Conservation (phyloP, 2,329 filamentous ascomycete species). For the Ceratocystis cubensis region DNA sequence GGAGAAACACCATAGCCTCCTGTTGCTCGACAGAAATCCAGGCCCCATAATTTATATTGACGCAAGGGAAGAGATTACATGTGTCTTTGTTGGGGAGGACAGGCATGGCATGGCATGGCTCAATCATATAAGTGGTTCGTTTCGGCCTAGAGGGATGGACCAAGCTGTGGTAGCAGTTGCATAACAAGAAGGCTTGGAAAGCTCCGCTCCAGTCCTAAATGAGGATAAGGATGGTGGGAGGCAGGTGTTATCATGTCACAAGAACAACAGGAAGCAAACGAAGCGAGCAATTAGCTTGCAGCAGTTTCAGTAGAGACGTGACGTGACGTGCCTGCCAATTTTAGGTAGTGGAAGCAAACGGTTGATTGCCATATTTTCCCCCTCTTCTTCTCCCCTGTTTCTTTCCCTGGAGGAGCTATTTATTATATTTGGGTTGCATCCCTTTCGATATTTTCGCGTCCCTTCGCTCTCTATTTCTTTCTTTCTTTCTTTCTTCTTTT, state of each 20-base stretch:
- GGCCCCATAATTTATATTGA: not conserved
- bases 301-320: not conserved
- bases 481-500: not conserved
- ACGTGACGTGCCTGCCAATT: not conserved
- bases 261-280: not conserved
- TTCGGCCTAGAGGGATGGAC: not conserved
- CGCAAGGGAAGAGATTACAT: not conserved
- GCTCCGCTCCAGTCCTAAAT: not conserved
- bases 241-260: slow-evolving; percentile 1
- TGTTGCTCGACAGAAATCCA: not conserved
- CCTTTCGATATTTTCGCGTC: not conserved
- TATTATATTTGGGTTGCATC: slow-evolving; percentile 2
- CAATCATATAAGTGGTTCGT: slow-evolving; percentile 2
- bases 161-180: not conserved
- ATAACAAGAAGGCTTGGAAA: not conserved
- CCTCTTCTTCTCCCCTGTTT: not conserved
- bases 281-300: not conserved
- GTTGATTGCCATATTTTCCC: not conserved
- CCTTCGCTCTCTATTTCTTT: not conserved
- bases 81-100: not conserved
- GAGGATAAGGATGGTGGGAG: not conserved
- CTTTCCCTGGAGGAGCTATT: not conserved
- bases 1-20: not conserved
- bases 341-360: slow-evolving; percentile 5
- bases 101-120: not conserved